Percentiles rank a stretch among this genome's conserved stretches.
These are phyloP conservation scores for Trifolium subterraneum DNA, from an alignment of 306 rosid species.

Conservation along the genomic window DNA sequence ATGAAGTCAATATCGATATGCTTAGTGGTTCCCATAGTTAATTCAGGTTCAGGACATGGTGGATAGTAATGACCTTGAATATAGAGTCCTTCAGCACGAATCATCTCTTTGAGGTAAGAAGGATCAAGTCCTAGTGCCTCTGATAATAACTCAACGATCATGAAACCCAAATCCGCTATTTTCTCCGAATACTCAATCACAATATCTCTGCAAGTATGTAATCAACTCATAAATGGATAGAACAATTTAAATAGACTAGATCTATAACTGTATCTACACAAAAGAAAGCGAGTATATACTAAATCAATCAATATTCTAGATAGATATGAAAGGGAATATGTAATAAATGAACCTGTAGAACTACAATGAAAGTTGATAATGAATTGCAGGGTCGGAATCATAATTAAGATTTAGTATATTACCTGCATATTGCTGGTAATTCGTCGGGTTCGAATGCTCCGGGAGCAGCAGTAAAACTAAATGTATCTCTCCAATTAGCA, in stretches of 20 bases:
- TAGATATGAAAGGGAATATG: too few species aligned
- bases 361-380: too few species aligned
- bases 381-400: too few species aligned
- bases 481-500: not conserved
- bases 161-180: constrained; percentile 39
- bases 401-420: too few species aligned
- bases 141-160: constrained; percentile 53
- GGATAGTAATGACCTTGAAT: constrained; percentile 25
- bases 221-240: not conserved
- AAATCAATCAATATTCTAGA: too few species aligned
- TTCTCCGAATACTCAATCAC: constrained; percentile 42
- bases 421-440: not conserved
- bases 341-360: too few species aligned
- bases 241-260: too few species aligned
- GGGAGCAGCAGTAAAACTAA: not conserved
- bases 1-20: constrained; percentile 44
- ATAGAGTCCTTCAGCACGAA: constrained; percentile 41
- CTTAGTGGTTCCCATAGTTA: constrained; percentile 25
- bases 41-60: constrained; percentile 44
- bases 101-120: constrained; percentile 17
- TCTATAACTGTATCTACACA: too few species aligned
- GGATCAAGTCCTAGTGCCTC: constrained; percentile 45
- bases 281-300: too few species aligned
- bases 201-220: constrained; percentile 42
- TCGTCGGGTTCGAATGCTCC: not conserved